Evolutionary conservation across 495 filamentous ascomycete species (phyloP).

Genomic region (Penicillium daleae): DNA sequence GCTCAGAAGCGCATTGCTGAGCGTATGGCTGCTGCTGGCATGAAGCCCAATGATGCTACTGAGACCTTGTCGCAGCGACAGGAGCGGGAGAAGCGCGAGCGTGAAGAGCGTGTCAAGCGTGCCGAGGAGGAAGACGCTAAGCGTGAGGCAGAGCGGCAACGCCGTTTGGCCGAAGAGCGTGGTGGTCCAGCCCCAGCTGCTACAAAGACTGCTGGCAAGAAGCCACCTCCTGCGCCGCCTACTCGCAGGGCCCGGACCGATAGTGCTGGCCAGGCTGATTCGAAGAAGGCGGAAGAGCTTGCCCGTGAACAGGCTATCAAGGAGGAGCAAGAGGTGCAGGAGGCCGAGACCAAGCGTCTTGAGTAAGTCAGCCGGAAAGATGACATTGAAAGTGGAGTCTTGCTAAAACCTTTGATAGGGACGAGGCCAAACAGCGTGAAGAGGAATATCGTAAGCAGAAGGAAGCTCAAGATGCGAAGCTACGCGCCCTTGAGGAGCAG

Average conservation of each 20-base stretch:
- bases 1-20: slow-evolving; percentile 98
- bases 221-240: slow-evolving; percentile 82
- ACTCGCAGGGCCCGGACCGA: slow-evolving; percentile 73
- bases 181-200: slow-evolving; percentile 58
- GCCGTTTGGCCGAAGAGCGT: slow-evolving; percentile 81
- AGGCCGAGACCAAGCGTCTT: slow-evolving; percentile 70
- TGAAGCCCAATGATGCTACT: slow-evolving; percentile 70
- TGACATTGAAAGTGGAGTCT: slow-evolving; percentile 17
- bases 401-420: slow-evolving; percentile 57
- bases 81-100: slow-evolving; percentile 85
- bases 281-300: slow-evolving; percentile 55
- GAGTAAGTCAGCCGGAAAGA: slow-evolving; percentile 68
- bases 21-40: slow-evolving; percentile 87
- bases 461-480: slow-evolving; percentile 77
- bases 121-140: slow-evolving; percentile 96
- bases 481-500: slow-evolving; percentile 89
- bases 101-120: slow-evolving; percentile 80
- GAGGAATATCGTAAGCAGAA: slow-evolving; percentile 78
- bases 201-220: slow-evolving; percentile 65
- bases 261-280: slow-evolving; percentile 58
- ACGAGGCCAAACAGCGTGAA: slow-evolving; percentile 75
- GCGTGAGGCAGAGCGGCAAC: slow-evolving; percentile 84
- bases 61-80: slow-evolving; percentile 83
- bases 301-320: slow-evolving; percentile 60
- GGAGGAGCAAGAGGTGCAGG: slow-evolving; percentile 78